These are phyloP conservation scores for Apocynum venetum DNA, from an alignment of 257 asterid genomes.

Conservation along the genomic window DNA sequence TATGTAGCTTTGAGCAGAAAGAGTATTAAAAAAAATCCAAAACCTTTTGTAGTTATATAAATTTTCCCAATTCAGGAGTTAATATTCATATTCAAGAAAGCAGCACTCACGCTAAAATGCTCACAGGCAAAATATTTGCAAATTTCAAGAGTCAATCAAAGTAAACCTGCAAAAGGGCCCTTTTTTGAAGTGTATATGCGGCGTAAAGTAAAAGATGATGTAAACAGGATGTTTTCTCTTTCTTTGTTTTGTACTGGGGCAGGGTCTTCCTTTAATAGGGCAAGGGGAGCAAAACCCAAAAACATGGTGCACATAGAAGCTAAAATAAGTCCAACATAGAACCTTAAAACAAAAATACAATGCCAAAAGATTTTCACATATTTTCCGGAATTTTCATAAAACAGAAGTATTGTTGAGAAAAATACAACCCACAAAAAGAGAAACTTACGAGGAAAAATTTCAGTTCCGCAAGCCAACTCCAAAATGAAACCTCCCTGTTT, in stretches of 20 bases:
- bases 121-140: no score
- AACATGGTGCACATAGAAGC: not conserved
- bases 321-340: not conserved
- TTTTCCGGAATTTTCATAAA: not conserved
- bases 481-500: conserved; percentile 84
- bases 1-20: not conserved
- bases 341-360: not conserved
- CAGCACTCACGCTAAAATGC: no score
- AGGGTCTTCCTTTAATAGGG: no score
- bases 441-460: not conserved
- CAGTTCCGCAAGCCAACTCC: conserved; percentile 86
- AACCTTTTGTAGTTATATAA: not conserved
- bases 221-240: no score
- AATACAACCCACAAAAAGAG: not conserved
- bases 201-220: no score
- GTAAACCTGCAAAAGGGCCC: no score
- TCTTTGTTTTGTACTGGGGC: no score
- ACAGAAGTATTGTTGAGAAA: not conserved
- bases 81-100: not conserved
- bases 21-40: no score
- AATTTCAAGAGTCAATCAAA: no score
- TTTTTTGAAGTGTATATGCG: no score
- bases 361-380: not conserved
- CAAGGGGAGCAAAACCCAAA: not conserved
- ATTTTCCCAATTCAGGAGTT: no score